Base-by-base conservation (phyloP, 2,329 filamentous ascomycete genomes). In the Apiospora aurea region DNA sequence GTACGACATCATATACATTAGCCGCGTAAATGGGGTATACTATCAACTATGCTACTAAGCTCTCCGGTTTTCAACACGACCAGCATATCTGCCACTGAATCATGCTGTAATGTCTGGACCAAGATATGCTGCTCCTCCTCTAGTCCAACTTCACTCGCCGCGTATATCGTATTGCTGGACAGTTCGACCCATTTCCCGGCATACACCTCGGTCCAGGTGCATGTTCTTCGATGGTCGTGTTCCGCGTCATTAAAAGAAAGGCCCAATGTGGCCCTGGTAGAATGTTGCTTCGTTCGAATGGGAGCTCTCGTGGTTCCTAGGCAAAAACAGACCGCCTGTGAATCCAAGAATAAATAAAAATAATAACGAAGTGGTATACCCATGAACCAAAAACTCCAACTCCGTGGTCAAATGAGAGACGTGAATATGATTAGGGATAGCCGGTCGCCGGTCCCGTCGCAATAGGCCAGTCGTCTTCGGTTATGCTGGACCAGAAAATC, bases 401-500 rank as follows among this genome's bases (percentile, higher is more conserved):
- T 76, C 79, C 79, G 73, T 77, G 70, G 74, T 75, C 69, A 77
- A 79, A 75, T 72, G 69, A 77, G 71, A 71, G 72, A 75, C 49
- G 70, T 73, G 26, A 69, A 72, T 72, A 71, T 72, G 71, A 57
- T 57, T 73, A 79, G 70, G 84, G 82, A 75, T 88, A 88, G 72
- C 77, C 76, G 21, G 77, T 69, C 26, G 77, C 74, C 69, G 82
- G 80, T 71, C 81, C 81, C 13, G 81, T 82, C 46, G 86, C 84
- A 82, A 88, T 88, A 24, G 95, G 94, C 96, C 96, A 99, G 85
- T 98, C 96, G 79, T 99, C 96, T 83, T 99, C 96, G 21, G 96
- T 99, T 78, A 99, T 99, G 84, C 95, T 98, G 67, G 95, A 97
- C 96, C 96, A 99, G 87, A 99, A 99, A 72, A 94, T 83, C 95